Evolutionary conservation across 1,139 yeast species (phyloP).

Genomic region (Protomyces gravidus): DNA sequence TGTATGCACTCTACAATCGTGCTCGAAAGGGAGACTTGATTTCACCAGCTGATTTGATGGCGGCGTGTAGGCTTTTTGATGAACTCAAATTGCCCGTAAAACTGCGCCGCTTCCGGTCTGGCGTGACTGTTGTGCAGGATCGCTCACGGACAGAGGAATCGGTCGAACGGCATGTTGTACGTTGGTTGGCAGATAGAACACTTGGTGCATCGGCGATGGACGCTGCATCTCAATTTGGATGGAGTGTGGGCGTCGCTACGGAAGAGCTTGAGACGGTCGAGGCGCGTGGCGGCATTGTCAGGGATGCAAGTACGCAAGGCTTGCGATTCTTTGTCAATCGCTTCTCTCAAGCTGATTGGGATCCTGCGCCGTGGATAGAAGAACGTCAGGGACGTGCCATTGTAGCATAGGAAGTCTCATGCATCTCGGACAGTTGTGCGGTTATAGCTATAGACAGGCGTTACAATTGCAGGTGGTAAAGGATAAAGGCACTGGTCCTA

Average conservation of each 20-base stretch:
- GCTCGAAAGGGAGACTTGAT: constrained; percentile 57
- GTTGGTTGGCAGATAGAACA: constrained; percentile 38
- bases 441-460: no score
- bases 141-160: constrained; percentile 41
- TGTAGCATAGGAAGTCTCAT: no score
- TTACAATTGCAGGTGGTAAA: no score
- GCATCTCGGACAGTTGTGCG: no score
- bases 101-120: constrained; percentile 44
- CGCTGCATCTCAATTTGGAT: constrained; percentile 53
- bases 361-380: constrained; percentile 1
- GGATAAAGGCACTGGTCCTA: no score
- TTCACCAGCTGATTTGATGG: constrained; percentile 54
- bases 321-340: constrained; percentile 25
- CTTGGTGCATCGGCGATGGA: constrained; percentile 47
- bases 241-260: constrained; percentile 66
- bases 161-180: constrained; percentile 36
- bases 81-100: constrained; percentile 48
- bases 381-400: no score
- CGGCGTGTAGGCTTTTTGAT: constrained; percentile 51
- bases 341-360: background rate
- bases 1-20: constrained; percentile 58
- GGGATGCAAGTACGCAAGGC: constrained; percentile 66
- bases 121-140: constrained; percentile 49
- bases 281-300: constrained; percentile 53
- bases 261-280: constrained; percentile 64